Evolutionary conservation across 805 yeast species (phyloP).

Genomic region (Candida cerambycidarum): DNA sequence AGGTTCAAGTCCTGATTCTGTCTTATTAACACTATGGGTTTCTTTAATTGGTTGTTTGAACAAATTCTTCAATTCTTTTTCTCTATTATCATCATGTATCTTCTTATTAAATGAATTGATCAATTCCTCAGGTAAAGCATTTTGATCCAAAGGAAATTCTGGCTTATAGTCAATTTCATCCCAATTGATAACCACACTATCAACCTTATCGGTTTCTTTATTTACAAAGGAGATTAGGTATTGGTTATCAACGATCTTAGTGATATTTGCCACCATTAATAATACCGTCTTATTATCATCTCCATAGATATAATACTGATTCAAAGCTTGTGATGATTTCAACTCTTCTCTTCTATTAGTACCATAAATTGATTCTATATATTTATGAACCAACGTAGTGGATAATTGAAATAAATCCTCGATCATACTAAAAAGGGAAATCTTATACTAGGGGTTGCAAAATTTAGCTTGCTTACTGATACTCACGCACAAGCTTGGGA

Average conservation of each 20-base stretch:
- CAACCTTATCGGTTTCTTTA: slow-evolving; percentile 16
- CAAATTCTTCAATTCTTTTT: slow-evolving; percentile 8
- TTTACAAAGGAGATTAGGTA: slow-evolving; percentile 12
- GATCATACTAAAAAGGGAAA: slow-evolving; percentile 11
- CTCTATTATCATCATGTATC: slow-evolving; percentile 4
- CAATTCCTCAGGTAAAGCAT: slow-evolving; percentile 19
- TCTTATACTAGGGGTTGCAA: background rate
- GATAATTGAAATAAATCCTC: slow-evolving; percentile 24
- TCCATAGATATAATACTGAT: slow-evolving; percentile 10
- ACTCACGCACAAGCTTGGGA: background rate
- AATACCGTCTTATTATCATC: slow-evolving; percentile 7
- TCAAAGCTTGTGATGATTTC: slow-evolving; percentile 4
- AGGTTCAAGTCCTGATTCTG: background rate
- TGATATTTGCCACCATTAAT: slow-evolving; percentile 12
- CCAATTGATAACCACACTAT: slow-evolving; percentile 26
- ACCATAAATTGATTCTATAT: slow-evolving; percentile 16
- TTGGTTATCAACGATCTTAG: slow-evolving; percentile 6
- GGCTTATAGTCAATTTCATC: slow-evolving; percentile 16
- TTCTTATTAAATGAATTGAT: slow-evolving; percentile 20
- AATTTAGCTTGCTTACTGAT: background rate
- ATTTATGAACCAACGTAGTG: slow-evolving; percentile 19
- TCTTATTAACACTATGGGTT: background rate
- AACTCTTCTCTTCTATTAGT: slow-evolving; percentile 6
- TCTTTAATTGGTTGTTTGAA: slow-evolving; percentile 9
- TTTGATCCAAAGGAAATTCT: slow-evolving; percentile 23